Evolutionary conservation across 1,284 basidiomycete species (phyloP).

Genomic region (Xerocomus amazonicus): DNA sequence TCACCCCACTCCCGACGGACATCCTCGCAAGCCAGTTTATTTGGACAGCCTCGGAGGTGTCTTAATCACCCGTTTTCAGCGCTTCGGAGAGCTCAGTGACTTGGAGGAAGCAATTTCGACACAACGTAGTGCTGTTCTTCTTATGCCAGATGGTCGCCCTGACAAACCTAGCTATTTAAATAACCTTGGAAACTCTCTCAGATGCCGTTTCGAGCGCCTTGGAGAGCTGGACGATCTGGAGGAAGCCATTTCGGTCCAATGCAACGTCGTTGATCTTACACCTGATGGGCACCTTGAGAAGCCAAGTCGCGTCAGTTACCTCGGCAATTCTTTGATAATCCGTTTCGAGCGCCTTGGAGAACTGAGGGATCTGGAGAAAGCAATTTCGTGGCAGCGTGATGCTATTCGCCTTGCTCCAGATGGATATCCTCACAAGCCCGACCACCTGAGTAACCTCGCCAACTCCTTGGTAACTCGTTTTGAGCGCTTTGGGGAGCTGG

Average conservation of each 20-base stretch:
- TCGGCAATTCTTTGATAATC: not conserved
- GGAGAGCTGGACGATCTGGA: slow-evolving; percentile 1
- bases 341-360: not conserved
- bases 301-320: not conserved
- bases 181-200: not conserved
- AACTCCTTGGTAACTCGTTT: not conserved
- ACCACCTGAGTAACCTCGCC: not conserved
- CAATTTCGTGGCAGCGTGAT: slow-evolving; percentile 1
- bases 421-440: not conserved
- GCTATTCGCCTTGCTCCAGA: not conserved
- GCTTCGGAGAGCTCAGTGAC: not conserved
- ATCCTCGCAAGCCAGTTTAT: not conserved
- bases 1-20: not conserved
- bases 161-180: not conserved
- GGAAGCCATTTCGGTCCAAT: slow-evolving; percentile 3
- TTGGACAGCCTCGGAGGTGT: not conserved
- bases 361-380: slow-evolving; percentile 4
- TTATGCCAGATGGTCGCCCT: slow-evolving; percentile 2
- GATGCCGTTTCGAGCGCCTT: not conserved
- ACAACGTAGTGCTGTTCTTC: not conserved
- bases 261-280: not conserved
- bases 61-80: slow-evolving; percentile 4
- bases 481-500: not conserved
- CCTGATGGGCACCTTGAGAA: not conserved
- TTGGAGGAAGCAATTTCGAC: slow-evolving; percentile 7